Percentiles rank a stretch among this genome's conserved stretches.
Evolutionary conservation across 495 filamentous ascomycete species (phyloP).

Genomic region (Jackrogersella multiformis): DNA sequence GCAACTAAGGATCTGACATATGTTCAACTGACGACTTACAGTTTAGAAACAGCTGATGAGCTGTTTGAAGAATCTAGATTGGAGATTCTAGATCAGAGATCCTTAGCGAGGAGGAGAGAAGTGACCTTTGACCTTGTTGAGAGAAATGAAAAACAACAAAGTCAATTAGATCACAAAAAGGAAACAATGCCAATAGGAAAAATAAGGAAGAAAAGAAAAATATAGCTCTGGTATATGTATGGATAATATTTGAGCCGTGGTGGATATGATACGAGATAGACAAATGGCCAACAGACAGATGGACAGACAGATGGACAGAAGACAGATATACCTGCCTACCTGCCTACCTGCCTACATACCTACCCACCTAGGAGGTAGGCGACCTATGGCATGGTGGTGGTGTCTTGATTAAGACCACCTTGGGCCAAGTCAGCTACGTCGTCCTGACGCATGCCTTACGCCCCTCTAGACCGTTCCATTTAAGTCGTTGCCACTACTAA

Average conservation of each 20-base stretch:
- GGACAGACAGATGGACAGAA: background rate
- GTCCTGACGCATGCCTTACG: constrained; percentile 38
- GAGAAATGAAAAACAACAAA: constrained; percentile 6
- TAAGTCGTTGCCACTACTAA: constrained; percentile 18
- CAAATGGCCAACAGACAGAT: background rate
- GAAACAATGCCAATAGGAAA: constrained; percentile 3
- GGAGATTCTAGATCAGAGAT: background rate
- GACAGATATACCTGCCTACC: too few species aligned
- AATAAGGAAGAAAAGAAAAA: background rate
- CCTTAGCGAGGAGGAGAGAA: too few species aligned
- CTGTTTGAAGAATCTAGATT: constrained; percentile 8
- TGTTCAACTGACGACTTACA: constrained; percentile 23
- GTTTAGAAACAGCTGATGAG: background rate
- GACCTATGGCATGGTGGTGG: constrained; percentile 11
- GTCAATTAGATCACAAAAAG: background rate
- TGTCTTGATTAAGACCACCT: constrained; percentile 1
- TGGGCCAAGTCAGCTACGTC: constrained; percentile 26
- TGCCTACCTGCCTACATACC: constrained; percentile 11
- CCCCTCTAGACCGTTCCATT: constrained; percentile 30
- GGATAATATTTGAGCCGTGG: constrained; percentile 16
- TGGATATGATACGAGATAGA: constrained; percentile 26
- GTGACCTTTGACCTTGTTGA: background rate
- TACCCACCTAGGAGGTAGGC: too few species aligned
- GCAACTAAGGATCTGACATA: constrained; percentile 1
- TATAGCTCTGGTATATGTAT: constrained; percentile 13